Conservation (phyloP, 2,329 filamentous ascomycete species). For the Colletotrichum magnum region DNA sequence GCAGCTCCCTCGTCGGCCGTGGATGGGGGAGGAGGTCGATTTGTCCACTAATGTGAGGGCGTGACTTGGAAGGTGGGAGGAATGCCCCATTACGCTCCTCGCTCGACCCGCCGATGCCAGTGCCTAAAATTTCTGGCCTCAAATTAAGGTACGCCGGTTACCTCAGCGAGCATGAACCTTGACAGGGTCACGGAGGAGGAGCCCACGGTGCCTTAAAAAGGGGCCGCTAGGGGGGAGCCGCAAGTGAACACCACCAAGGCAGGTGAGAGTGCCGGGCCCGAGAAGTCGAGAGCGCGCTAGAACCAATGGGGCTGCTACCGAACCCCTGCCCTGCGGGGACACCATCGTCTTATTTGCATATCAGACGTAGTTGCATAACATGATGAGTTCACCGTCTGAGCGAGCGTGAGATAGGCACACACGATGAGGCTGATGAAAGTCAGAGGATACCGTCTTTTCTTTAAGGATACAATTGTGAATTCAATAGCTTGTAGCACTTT, state of each 20-base stretch:
- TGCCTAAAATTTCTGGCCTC: slow-evolving; percentile 37
- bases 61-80: slow-evolving; percentile 40
- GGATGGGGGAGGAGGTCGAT: slow-evolving; percentile 31
- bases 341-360: slow-evolving; percentile 30
- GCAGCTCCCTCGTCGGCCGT: slow-evolving; percentile 35
- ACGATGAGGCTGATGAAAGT: neutral
- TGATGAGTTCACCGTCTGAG: slow-evolving; percentile 1
- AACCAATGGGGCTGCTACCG: slow-evolving; percentile 24
- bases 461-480: neutral
- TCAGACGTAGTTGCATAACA: slow-evolving; percentile 30
- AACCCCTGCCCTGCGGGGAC: slow-evolving; percentile 29
- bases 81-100: slow-evolving; percentile 36
- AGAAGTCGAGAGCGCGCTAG: slow-evolving; percentile 20
- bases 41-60: slow-evolving; percentile 40
- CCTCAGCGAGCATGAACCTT: slow-evolving; percentile 37
- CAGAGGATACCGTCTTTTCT: neutral
- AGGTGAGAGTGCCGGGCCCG: slow-evolving; percentile 13
- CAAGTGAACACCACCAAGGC: neutral
- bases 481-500: neutral
- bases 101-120: slow-evolving; percentile 34
- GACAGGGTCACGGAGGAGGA: slow-evolving; percentile 2
- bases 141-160: slow-evolving; percentile 36
- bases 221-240: slow-evolving; percentile 5
- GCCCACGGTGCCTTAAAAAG: neutral
- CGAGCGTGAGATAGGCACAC: neutral